These are phyloP conservation scores for Herpetomonas tarakana DNA, from an alignment of 208 protist genomes.

Conservation along the genomic window DNA sequence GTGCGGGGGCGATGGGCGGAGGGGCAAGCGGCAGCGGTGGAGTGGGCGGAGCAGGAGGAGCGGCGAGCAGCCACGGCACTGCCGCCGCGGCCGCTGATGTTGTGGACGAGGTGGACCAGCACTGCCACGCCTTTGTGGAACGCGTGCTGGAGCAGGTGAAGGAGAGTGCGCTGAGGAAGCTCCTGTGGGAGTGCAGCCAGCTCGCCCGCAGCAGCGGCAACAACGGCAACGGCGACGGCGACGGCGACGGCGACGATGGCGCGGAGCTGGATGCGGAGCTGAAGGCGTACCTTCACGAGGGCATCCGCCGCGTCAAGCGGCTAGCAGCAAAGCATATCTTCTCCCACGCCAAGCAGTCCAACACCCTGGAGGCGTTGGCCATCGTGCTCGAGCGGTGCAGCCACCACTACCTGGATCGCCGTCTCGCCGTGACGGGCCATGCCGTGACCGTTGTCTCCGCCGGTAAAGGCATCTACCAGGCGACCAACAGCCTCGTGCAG, in stretches of 20 bases:
- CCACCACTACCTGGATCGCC: slow-evolving; percentile 45
- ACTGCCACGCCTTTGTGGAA: slow-evolving; percentile 67
- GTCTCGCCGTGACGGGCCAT: slow-evolving; percentile 55
- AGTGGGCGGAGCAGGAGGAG: not conserved
- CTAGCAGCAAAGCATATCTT: slow-evolving; percentile 57
- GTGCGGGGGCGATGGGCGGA: not conserved
- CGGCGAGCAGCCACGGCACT: not conserved
- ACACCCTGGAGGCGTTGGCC: slow-evolving; percentile 73
- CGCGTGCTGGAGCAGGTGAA: slow-evolving; percentile 48
- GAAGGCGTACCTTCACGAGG: slow-evolving; percentile 6
- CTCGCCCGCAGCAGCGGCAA: not conserved
- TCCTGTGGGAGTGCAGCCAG: not conserved
- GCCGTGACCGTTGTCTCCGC: slow-evolving; percentile 75
- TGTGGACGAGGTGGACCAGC: slow-evolving; percentile 55
- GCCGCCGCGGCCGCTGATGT: slow-evolving; percentile 19
- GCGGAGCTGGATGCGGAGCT: slow-evolving; percentile 12
- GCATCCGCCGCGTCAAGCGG: slow-evolving; percentile 13
- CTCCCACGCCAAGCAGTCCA: slow-evolving; percentile 59
- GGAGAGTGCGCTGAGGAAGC: slow-evolving; percentile 11
- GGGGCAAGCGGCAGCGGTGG: not conserved
- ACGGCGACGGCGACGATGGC: not conserved
- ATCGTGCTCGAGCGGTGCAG: slow-evolving; percentile 66
- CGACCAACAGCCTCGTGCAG: slow-evolving; percentile 65
- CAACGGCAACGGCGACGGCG: not conserved
- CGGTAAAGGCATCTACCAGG: slow-evolving; percentile 77